Base-by-base conservation (phyloP, 2,329 filamentous ascomycete genomes). In the Fusarium humuli region DNA sequence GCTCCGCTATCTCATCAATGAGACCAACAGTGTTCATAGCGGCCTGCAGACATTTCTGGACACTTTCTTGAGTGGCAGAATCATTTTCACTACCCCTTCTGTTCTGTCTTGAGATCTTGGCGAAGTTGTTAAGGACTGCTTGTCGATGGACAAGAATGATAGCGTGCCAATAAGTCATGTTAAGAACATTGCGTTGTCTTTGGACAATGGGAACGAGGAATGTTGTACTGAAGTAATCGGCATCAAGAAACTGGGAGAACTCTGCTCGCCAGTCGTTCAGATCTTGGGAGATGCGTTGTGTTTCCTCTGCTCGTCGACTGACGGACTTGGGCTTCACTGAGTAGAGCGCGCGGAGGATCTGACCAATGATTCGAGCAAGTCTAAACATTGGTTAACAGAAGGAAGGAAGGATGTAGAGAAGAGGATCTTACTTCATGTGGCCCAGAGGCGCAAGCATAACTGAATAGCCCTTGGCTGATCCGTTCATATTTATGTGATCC, bases 81-180 rank as follows among this genome's bases (percentile, higher is more conserved):
- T 72, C 59, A 1, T 71, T 69, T 6, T 41, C 52, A 14, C 40
- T 55, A 0, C 44, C 30, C 5, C 37, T 61, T 1, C 61, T 42
- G 0, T 53, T 61, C 13, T 73, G 61, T 2, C 62, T 48, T 1
- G 71, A 73, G 0, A 73, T 54, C 2, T 66, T 48, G 3, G 71
- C 69, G 27, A 82, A 79, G 47, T 79, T 81, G 12, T 77, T 80
- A 0, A 81, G 58, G 1, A 83, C 71, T 14, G 79, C 79, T 7
- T 80, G 81, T 0, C 82, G 73, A 46, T 83, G 76, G 0, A 78
- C 79, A 5, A 83, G 77, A 7, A 83, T 81, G 14, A 79, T 75
- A 3, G 82, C 79, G 53, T 83, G 82, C 79, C 80, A 83, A 48
- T 80, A 83, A 2, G 81, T 78, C 6, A 83, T 61, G 42, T 82